Base-by-base conservation (phyloP, 1,139 yeast genomes). In the Lodderomyces margitis region DNA sequence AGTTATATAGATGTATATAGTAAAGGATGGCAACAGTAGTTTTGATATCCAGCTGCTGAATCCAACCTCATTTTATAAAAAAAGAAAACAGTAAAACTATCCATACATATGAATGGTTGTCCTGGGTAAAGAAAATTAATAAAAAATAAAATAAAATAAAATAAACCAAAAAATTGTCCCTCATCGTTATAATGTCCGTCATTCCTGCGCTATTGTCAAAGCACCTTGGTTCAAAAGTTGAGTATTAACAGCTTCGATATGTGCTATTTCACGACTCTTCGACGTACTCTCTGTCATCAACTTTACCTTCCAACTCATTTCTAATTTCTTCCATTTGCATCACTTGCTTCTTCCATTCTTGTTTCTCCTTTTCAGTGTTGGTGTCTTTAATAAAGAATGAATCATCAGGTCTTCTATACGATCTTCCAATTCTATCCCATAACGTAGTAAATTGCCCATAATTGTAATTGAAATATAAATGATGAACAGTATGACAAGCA, bases 401-500 rank as follows among this genome's bases (percentile, higher is more conserved):
- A 57, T 76, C 80, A 59, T 92, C 98, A 5, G 98, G 98, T 54
- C 81, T 78, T 67, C 98, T 84, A 68, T 92, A 91, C 31, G 96
- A 82, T 36, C 89, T 85, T 43, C 98, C 98, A 43, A 92, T 69
- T 66, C 98, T 83, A 62, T 92, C 98, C 98, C 98, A 92, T 52
- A 92, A 72, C 5, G 98, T 92, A 40, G 98, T 91, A 71, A 92
- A 92, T 69, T 92, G 98, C 28, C 98, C 98, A 59, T 91, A 92
- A 71, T 92, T 92, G 70, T 92, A 92, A 74, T 91, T 91, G 78
- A 92, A 92, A 67, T 92, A 92, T 57, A 92, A 70, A 61, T 92
- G 98, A 66, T 92, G 98, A 39, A 92, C 82, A 4, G 98, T 91
- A 67, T 92, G 98, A 67, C 98, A 91, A 4, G 98, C 98, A 21